Conservation (phyloP, 2,329 filamentous ascomycete genomes). For the Alternaria conjuncta region DNA sequence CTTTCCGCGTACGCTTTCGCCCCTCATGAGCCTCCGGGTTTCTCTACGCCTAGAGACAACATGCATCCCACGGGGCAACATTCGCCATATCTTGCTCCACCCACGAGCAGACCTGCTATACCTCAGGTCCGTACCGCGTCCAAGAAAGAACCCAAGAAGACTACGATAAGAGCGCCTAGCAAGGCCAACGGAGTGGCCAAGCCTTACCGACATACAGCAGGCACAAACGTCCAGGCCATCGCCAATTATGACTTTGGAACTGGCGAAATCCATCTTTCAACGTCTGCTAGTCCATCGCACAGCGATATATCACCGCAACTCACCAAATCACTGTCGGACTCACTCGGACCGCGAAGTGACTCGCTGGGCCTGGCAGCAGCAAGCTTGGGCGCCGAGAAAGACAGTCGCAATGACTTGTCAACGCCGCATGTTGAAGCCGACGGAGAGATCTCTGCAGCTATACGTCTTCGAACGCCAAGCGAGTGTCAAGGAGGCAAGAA, state of each 20-base stretch:
- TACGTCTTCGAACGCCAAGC: not conserved
- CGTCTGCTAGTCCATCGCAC: not conserved
- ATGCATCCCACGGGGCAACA: not conserved
- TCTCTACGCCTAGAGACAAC: not conserved
- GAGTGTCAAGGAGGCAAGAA: not conserved
- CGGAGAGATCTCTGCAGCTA: not conserved
- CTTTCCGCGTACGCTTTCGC: not conserved
- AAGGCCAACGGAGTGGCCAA: not conserved
- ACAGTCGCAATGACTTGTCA: not conserved
- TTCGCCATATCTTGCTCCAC: not conserved
- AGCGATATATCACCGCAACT: not conserved
- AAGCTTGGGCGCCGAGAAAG: not conserved
- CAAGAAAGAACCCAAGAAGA: not conserved
- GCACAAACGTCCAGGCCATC: not conserved
- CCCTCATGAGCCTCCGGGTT: not conserved
- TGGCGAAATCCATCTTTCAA: not conserved
- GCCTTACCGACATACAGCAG: not conserved
- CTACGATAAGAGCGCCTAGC: not conserved
- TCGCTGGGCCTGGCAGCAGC: not conserved
- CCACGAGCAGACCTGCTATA: rapidly evolving
- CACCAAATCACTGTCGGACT: not conserved
- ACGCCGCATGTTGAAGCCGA: not conserved
- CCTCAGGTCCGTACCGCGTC: not conserved
- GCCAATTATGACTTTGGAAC: not conserved
- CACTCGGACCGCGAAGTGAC: no score